Percentiles rank a stretch among this genome's conserved stretches.
Evolutionary conservation across 208 protist species (phyloP).

Genomic region (Plasmodiophora brassicae): DNA sequence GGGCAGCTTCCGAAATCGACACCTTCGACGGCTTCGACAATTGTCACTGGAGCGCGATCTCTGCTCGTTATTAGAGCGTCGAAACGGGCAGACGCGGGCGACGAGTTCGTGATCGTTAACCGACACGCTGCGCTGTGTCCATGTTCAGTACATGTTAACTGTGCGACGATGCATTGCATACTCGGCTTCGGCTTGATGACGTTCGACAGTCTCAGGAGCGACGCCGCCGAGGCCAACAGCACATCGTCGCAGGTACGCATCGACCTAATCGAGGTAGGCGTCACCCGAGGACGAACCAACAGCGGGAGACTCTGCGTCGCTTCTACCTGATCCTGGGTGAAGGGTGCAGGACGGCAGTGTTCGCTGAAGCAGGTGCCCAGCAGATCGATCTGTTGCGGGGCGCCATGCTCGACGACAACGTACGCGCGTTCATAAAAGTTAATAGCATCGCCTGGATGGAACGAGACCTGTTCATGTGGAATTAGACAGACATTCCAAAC

Average conservation of each 20-base stretch:
- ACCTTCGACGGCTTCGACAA: not conserved
- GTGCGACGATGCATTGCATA: not conserved
- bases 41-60: not conserved
- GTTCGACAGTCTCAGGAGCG: not conserved
- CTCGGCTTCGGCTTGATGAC: not conserved
- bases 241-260: not conserved
- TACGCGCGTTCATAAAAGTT: not conserved
- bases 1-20: not conserved
- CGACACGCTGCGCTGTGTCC: not conserved
- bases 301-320: no score
- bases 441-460: not conserved
- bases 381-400: not conserved
- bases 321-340: not conserved
- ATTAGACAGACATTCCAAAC: not conserved
- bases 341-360: not conserved
- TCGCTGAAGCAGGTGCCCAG: not conserved
- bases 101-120: not conserved
- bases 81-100: not conserved
- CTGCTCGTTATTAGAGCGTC: not conserved
- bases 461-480: not conserved
- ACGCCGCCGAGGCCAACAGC: not conserved
- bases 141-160: not conserved
- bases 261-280: not conserved
- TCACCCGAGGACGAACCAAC: no score
- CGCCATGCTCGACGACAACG: not conserved